phyloP scores from a whole-genome alignment of 371 early-diverging fungal genomes.

The Mortierella sp. region DNA sequence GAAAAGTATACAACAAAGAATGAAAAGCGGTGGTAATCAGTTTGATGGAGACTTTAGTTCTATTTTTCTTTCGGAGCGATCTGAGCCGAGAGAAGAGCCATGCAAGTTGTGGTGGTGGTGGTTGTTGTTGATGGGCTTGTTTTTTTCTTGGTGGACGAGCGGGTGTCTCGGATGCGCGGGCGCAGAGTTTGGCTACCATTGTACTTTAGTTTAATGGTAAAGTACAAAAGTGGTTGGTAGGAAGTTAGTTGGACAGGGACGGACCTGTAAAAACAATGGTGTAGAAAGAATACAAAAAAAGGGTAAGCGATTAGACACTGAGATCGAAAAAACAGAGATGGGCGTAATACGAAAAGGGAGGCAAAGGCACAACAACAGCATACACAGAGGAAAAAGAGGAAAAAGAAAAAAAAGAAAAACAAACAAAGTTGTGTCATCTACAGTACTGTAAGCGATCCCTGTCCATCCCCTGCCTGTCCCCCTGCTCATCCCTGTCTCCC shows the following conservation, averaged over 20 bases:
- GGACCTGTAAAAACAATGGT: constrained; percentile 2
- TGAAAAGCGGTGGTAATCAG: not conserved
- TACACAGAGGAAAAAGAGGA: no score
- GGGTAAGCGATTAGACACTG: not conserved
- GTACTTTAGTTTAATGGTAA: not conserved
- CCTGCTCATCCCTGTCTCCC: not conserved
- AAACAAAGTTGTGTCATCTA: not conserved
- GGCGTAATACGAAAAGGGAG: not conserved
- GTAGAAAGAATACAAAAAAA: not conserved
- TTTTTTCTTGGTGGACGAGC: not conserved
- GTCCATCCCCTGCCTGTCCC: not conserved
- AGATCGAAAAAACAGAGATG: constrained; percentile 11
- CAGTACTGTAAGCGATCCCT: not conserved
- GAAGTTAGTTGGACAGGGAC: not conserved
- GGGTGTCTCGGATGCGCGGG: not conserved
- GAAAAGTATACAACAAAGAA: not conserved
- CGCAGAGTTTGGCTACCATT: not conserved
- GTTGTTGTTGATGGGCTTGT: not conserved
- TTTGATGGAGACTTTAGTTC: not conserved
- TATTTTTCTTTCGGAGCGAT: not conserved
- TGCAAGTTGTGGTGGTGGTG: not conserved
- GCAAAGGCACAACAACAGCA: no score
- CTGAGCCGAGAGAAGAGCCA: not conserved
- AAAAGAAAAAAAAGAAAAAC: not conserved
- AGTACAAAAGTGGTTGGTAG: not conserved